Evolutionary conservation across 495 filamentous ascomycete genomes (phyloP), one percentile per base, ranked within the genome.

Genomic region (Penicillium soppii): DNA sequence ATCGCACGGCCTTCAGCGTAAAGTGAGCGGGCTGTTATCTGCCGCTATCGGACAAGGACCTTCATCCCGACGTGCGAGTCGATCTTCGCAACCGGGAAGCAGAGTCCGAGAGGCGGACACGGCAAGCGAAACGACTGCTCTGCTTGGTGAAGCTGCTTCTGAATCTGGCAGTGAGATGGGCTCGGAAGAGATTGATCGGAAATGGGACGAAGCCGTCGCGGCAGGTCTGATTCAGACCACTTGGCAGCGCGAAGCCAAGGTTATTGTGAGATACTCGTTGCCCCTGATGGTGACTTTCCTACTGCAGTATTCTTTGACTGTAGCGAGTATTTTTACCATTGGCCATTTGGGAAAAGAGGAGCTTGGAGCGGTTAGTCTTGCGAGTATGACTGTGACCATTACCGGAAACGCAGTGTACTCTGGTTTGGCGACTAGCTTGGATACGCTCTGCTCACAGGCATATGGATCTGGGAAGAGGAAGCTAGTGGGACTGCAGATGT

Each of bases 161-260:
- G 47, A 30, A 10, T 32, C 29, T 13, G 51, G 71, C 50, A 26
- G 67, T 72, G 49, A 59, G 54, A 47, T 68, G 61, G 64, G 61
- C 21, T 51, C 50, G 4, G 67, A 74, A 13, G 72, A 75, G 35
- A 72, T 77, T 32, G 72, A 77, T 48, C 68, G 77, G 38, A 85
- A 88, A 69, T 96, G 90, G 90, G 86, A 90, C 47, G 84, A 87
- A 30, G 88, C 89, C 2, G 88, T 92, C 9, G 74, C 78, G 0
- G 78, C 82, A 3, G 88, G 89, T 7, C 71, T 77, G 50, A 88
- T 95, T 53, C 82, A 87, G 42, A 95, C 91, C 3, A 90, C 89
- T 0, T 95, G 90, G 88, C 82, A 83, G 57, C 80, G 89, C 50
- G 91, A 96, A 72, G 79, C 84, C 1, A 83, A 86, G 65, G 86